These are phyloP conservation scores for Kondoa subrosea DNA, from an alignment of 768 basidiomycete genomes.

Conservation along the genomic window DNA sequence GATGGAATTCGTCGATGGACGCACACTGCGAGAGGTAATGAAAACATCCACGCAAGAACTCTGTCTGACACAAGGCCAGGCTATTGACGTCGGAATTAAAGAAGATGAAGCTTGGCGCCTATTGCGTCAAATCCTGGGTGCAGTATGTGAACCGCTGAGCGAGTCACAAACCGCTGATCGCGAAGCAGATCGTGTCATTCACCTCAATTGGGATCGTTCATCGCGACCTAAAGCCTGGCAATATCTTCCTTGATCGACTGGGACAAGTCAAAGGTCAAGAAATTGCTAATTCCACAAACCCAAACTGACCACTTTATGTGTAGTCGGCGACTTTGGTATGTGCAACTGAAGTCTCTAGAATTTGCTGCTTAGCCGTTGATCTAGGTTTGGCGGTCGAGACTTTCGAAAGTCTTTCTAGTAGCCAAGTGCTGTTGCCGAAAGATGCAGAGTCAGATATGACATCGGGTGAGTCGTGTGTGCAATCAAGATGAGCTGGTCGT, in stretches of 20 bases:
- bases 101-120: conserved; percentile 22
- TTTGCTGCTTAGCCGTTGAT: neutral
- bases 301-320: neutral
- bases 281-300: conserved; percentile 6
- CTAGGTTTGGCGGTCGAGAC: conserved; percentile 18
- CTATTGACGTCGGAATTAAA: conserved; percentile 26
- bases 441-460: conserved; percentile 19
- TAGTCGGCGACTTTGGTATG: conserved; percentile 7
- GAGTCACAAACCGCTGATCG: neutral
- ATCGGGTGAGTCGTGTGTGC: conserved; percentile 12
- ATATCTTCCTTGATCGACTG: conserved; percentile 13
- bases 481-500: no score
- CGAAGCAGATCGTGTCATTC: conserved; percentile 15
- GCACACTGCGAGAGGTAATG: conserved; percentile 14
- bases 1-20: conserved; percentile 13
- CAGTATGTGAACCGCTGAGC: conserved; percentile 22
- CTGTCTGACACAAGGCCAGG: conserved; percentile 22
- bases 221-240: conserved; percentile 25
- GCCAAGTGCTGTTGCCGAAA: no score
- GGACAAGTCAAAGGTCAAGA: conserved; percentile 15
- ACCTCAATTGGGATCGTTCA: conserved; percentile 29
- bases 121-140: conserved; percentile 23
- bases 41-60: no score
- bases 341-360: neutral
- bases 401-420: no score